Conservation (phyloP, 257 asterid species). For the Primulina huaijiensis region DNA sequence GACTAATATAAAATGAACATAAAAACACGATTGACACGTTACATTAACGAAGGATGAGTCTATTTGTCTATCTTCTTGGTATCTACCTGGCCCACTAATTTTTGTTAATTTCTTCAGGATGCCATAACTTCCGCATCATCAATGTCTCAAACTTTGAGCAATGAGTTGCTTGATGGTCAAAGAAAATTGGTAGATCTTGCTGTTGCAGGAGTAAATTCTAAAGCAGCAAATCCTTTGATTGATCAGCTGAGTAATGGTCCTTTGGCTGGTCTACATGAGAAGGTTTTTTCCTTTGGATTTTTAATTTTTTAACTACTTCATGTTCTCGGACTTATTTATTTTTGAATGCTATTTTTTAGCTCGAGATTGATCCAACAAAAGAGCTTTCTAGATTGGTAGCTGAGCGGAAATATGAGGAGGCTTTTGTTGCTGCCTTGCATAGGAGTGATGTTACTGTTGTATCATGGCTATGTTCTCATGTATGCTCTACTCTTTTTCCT, state of each 20-base stretch:
- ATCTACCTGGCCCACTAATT: neutral
- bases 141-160: slow-evolving; percentile 71
- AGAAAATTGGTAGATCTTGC: slow-evolving; percentile 79
- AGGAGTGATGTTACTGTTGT: neutral
- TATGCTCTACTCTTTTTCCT: neutral
- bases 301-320: neutral
- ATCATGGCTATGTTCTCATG: neutral
- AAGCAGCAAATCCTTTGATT: slow-evolving; percentile 53
- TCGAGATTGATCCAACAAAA: slow-evolving; percentile 91
- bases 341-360: slow-evolving; percentile 37
- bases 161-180: slow-evolving; percentile 87
- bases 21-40: neutral
- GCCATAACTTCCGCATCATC: slow-evolving; percentile 82
- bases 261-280: slow-evolving; percentile 71
- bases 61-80: neutral
- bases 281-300: slow-evolving; percentile 40
- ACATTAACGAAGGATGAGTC: neutral
- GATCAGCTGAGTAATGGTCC: slow-evolving; percentile 88
- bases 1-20: neutral
- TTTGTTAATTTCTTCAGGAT: slow-evolving; percentile 50
- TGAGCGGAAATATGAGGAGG: slow-evolving; percentile 89
- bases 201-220: slow-evolving; percentile 69
- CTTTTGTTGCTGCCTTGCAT: slow-evolving; percentile 82
- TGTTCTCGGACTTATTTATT: slow-evolving; percentile 11
- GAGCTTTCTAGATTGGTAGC: slow-evolving; percentile 74